Evolutionary conservation across 2,329 filamentous ascomycete species (phyloP).

Genomic region (Aspergillus carbonarius): DNA sequence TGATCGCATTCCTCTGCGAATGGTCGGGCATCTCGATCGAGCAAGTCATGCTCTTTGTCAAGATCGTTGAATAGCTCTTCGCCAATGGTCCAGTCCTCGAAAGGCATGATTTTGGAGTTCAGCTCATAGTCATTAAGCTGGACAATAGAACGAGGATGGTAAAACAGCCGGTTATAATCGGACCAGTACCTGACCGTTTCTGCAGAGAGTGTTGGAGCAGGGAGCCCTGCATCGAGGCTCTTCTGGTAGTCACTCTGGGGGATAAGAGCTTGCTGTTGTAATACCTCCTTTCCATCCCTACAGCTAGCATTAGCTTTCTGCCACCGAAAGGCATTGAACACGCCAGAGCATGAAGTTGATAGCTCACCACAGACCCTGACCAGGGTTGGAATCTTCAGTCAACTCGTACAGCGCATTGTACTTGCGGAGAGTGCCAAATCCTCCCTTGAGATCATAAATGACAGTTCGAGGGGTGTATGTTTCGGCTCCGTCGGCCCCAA

Average conservation of each 20-base stretch:
- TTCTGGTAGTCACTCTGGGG: conserved; percentile 72
- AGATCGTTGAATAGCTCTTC: conserved; percentile 71
- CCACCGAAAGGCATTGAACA: background rate
- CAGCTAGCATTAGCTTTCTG: background rate
- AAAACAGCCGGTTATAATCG: conserved; percentile 90
- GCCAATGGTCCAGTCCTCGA: conserved; percentile 72
- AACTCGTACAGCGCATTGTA: conserved; percentile 84
- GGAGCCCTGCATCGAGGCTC: conserved; percentile 69
- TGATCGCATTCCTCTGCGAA: conserved; percentile 94
- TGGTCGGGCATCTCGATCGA: conserved; percentile 84
- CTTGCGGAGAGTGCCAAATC: conserved; percentile 83
- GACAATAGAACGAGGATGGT: conserved; percentile 81
- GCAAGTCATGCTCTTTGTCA: conserved; percentile 77
- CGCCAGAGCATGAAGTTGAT: background rate
- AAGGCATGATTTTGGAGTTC: conserved; percentile 75
- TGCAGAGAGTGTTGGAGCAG: conserved; percentile 63
- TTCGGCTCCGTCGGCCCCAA: conserved; percentile 79
- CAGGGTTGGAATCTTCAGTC: conserved; percentile 36
- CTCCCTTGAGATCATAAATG: conserved; percentile 92
- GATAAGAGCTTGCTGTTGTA: conserved; percentile 69
- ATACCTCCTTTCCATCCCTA: conserved; percentile 65
- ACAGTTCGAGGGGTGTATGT: conserved; percentile 90
- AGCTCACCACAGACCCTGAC: conserved; percentile 48
- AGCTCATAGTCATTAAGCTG: conserved; percentile 87
- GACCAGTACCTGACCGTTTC: conserved; percentile 91